These are phyloP conservation scores for Fusarium sp. DNA, from an alignment of 2,329 filamentous ascomycete species.

Conservation along the genomic window DNA sequence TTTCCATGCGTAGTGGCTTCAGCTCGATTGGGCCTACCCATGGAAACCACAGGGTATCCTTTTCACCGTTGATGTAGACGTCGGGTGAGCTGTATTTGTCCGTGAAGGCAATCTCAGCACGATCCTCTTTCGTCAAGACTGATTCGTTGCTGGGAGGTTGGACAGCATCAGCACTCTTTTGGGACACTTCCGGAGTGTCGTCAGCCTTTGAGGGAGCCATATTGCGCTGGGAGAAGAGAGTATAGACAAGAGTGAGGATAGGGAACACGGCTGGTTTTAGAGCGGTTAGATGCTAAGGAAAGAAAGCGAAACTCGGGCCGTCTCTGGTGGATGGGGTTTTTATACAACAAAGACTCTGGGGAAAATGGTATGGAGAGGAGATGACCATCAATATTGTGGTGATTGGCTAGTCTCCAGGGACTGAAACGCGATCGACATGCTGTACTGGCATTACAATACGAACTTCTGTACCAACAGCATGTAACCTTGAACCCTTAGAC, in stretches of 20 bases:
- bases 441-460: background rate
- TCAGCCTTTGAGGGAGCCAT: slow-evolving; percentile 22
- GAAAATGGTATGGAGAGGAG: slow-evolving; percentile 5
- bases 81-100: slow-evolving; percentile 43
- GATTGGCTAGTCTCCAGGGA: slow-evolving; percentile 11
- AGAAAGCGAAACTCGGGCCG: background rate
- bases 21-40: slow-evolving; percentile 32
- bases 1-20: slow-evolving; percentile 33
- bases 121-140: slow-evolving; percentile 12
- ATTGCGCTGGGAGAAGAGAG: background rate
- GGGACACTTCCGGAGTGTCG: slow-evolving; percentile 1
- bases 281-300: slow-evolving; percentile 17
- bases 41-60: slow-evolving; percentile 37
- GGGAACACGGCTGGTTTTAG: background rate
- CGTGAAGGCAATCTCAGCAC: slow-evolving; percentile 34
- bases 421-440: background rate
- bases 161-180: slow-evolving; percentile 11
- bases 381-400: slow-evolving; percentile 18
- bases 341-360: slow-evolving; percentile 9
- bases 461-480: background rate
- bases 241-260: background rate
- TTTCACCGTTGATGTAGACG: slow-evolving; percentile 36
- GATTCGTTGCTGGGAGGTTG: slow-evolving; percentile 17
- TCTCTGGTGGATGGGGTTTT: slow-evolving; percentile 12
- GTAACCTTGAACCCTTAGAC: background rate